These are phyloP conservation scores for Xylaria digitata DNA, from an alignment of 2,329 filamentous ascomycete genomes.

Conservation along the genomic window DNA sequence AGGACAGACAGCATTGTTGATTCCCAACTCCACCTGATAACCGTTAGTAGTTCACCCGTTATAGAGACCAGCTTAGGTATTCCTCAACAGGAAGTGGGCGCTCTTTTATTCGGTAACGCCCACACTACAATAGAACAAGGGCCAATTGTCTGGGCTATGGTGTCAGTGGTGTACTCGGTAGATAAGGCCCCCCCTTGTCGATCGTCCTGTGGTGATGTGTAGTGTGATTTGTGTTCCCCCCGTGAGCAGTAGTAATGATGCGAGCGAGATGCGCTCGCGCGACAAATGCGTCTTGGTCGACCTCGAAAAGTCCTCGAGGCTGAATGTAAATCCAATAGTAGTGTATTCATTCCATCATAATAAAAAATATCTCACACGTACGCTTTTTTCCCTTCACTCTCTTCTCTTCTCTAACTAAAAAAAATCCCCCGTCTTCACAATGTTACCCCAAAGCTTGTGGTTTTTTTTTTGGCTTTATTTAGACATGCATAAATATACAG, in stretches of 20 bases:
- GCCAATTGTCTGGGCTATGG: background rate
- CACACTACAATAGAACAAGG: background rate
- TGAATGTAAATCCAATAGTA: no score
- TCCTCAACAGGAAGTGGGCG: constrained; percentile 11
- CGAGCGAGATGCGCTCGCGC: no score
- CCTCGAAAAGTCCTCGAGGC: no score
- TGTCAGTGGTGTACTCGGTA: no score
- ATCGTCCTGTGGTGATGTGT: constrained; percentile 11
- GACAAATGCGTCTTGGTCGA: no score
- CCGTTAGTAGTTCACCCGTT: constrained; percentile 15
- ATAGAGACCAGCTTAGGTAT: background rate
- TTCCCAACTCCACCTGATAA: background rate
- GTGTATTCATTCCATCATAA: no score
- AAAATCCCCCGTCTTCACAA: no score
- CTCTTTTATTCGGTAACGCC: background rate
- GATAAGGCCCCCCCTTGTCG: background rate
- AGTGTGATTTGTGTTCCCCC: constrained; percentile 12
- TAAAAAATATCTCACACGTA: no score
- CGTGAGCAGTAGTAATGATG: background rate
- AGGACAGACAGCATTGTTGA: no score
- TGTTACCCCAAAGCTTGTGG: no score
- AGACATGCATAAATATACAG: constrained; percentile 4
- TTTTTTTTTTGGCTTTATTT: background rate
- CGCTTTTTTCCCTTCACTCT: no score
- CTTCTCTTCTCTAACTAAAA: no score